These are phyloP conservation scores for Venturiaceae sp. DNA, from an alignment of 2,329 filamentous ascomycete species.

Conservation along the genomic window DNA sequence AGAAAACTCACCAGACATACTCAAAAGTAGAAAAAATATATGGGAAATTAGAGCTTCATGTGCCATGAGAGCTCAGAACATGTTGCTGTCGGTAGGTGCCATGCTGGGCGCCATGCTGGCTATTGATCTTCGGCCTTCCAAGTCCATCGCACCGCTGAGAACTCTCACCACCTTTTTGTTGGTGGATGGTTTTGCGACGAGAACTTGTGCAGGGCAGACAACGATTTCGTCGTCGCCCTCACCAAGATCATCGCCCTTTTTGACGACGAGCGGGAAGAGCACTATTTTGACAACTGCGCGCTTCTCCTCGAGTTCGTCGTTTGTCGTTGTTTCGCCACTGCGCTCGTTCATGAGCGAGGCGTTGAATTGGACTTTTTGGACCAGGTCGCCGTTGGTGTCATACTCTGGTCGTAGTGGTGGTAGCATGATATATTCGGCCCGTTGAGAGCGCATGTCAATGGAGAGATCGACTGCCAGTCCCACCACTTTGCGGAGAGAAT, in stretches of 20 bases:
- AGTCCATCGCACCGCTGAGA: conserved; percentile 40
- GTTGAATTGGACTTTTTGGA: conserved; percentile 84
- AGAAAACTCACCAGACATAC: not conserved
- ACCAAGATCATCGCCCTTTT: conserved; percentile 84
- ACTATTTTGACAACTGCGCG: conserved; percentile 79
- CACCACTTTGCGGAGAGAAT: conserved; percentile 80
- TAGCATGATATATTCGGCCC: conserved; percentile 97
- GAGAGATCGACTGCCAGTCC: conserved; percentile 81
- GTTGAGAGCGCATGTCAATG: conserved; percentile 94
- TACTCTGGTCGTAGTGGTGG: conserved; percentile 92
- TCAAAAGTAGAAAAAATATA: not conserved
- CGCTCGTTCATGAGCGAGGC: conserved; percentile 91
- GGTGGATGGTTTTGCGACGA: conserved; percentile 50
- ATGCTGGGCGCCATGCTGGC: not conserved
- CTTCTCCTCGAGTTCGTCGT: conserved; percentile 70
- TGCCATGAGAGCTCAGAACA: not conserved
- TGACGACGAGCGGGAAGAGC: conserved; percentile 91
- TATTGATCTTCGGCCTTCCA: conserved; percentile 14
- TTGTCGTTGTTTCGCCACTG: conserved; percentile 58
- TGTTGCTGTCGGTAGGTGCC: not conserved
- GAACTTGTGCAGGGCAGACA: conserved; percentile 87
- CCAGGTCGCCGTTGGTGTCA: conserved; percentile 82
- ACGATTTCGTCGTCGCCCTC: conserved; percentile 90
- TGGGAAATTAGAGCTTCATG: not conserved
- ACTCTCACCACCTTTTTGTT: conserved; percentile 40